phyloP scores from a whole-genome alignment of 2,329 filamentous ascomycete genomes.

The Stachybotrys chlorohalonatus region DNA sequence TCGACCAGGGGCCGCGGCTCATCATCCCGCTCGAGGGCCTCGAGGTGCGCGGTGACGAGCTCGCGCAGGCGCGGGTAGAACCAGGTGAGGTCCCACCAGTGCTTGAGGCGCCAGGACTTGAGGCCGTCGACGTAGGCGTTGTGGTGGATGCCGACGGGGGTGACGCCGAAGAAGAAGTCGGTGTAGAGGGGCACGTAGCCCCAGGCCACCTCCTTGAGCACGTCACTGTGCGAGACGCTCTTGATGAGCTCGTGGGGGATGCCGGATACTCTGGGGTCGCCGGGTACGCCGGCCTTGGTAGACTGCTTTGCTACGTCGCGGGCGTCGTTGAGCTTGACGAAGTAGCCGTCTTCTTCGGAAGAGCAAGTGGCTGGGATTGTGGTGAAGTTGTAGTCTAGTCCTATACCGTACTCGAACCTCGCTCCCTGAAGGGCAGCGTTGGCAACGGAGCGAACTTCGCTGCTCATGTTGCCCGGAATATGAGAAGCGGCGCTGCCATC shows the following conservation, averaged over 20 bases:
- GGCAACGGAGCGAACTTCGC: constrained; percentile 14
- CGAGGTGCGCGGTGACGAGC: constrained; percentile 16
- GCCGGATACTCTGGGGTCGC: constrained; percentile 15
- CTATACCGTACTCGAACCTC: constrained; percentile 28
- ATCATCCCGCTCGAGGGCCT: constrained; percentile 3
- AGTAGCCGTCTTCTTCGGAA: constrained; percentile 25
- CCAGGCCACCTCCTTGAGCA: constrained; percentile 16
- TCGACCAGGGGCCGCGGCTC: constrained; percentile 10
- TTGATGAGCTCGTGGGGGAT: constrained; percentile 16
- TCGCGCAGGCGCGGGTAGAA: constrained; percentile 21
- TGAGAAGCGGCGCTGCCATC: constrained; percentile 14
- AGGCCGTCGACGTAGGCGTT: constrained; percentile 23
- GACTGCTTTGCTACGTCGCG: constrained; percentile 13
- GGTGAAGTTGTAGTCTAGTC: constrained; percentile 27
- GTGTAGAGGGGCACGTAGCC: constrained; percentile 23
- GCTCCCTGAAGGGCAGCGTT: constrained; percentile 15
- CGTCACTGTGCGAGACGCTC: constrained; percentile 2
- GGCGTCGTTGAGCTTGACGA: constrained; percentile 18
- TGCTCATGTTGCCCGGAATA: constrained; percentile 4
- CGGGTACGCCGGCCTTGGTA: constrained; percentile 19
- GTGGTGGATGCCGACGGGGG: constrained; percentile 27
- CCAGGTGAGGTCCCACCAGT: constrained; percentile 28
- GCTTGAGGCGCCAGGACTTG: constrained; percentile 18
- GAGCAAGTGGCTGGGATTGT: constrained; percentile 27
- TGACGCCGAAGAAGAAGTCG: constrained; percentile 25